phyloP scores from a whole-genome alignment of 2,329 filamentous ascomycete species.

The Diaporthe humulicola region DNA sequence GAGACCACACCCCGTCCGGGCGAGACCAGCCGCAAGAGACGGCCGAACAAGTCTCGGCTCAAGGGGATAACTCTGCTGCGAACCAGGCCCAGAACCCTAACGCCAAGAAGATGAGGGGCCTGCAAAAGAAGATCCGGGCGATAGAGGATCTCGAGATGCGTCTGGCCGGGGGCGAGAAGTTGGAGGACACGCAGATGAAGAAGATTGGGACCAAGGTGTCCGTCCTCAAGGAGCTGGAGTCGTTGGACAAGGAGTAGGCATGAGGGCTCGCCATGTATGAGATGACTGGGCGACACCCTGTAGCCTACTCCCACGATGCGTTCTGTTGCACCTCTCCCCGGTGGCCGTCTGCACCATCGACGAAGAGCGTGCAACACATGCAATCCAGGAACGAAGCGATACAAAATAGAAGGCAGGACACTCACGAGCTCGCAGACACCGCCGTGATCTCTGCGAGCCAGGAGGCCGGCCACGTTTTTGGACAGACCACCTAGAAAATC shows the following conservation, averaged over 20 bases:
- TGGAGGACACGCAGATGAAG: slow-evolving; percentile 98
- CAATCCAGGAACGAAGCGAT: neutral
- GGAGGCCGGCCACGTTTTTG: slow-evolving; percentile 5
- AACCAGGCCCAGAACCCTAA: slow-evolving; percentile 69
- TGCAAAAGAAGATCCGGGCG: slow-evolving; percentile 97
- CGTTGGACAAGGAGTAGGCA: slow-evolving; percentile 58
- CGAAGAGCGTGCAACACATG: neutral
- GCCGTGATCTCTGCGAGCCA: neutral
- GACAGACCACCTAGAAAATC: slow-evolving; percentile 18
- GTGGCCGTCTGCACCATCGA: neutral
- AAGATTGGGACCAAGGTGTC: slow-evolving; percentile 92
- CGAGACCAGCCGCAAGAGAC: slow-evolving; percentile 48
- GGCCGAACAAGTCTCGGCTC: slow-evolving; percentile 38
- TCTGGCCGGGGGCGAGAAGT: slow-evolving; percentile 91
- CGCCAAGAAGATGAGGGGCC: slow-evolving; percentile 93
- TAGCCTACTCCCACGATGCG: neutral
- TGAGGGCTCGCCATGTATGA: neutral
- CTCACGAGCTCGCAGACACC: neutral
- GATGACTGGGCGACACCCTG: neutral
- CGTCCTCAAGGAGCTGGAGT: slow-evolving; percentile 86
- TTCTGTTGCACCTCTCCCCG: slow-evolving; percentile 15
- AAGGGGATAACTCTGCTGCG: slow-evolving; percentile 58
- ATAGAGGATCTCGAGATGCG: slow-evolving; percentile 99
- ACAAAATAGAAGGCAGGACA: neutral
- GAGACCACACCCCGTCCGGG: slow-evolving; percentile 45